Evolutionary conservation across 2,329 filamentous ascomycete genomes (phyloP).

Genomic region (Colletotrichum zoysiae): DNA sequence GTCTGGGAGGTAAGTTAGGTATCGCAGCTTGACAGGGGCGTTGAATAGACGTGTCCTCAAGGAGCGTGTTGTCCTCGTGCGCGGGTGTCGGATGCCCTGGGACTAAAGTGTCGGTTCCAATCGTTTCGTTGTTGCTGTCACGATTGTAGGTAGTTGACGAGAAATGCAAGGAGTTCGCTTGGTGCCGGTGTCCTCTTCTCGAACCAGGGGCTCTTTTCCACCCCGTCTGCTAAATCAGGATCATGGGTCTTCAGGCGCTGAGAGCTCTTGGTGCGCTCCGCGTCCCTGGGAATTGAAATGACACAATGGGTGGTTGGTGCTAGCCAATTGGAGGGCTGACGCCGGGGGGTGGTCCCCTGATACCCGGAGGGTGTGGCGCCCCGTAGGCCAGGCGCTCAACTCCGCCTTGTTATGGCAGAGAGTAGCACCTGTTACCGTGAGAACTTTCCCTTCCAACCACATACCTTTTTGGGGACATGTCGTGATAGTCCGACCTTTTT

Average conservation of each 20-base stretch:
- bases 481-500: background rate
- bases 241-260: slow-evolving; percentile 28
- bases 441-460: slow-evolving; percentile 13
- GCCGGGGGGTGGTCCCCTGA: slow-evolving; percentile 2
- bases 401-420: slow-evolving; percentile 31
- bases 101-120: background rate
- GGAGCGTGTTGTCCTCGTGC: slow-evolving; percentile 4
- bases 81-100: slow-evolving; percentile 10
- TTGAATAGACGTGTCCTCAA: slow-evolving; percentile 35
- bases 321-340: slow-evolving; percentile 27
- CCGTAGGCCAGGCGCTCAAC: background rate
- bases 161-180: background rate
- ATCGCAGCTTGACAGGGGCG: slow-evolving; percentile 4
- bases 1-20: slow-evolving; percentile 20
- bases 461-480: slow-evolving; percentile 14
- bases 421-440: background rate
- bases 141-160: background rate
- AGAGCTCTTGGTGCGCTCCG: slow-evolving; percentile 16
- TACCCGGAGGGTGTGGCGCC: slow-evolving; percentile 13
- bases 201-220: slow-evolving; percentile 18
- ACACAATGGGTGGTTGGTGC: slow-evolving; percentile 31
- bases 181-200: slow-evolving; percentile 24
- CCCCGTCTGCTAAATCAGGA: slow-evolving; percentile 12
- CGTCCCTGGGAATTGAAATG: slow-evolving; percentile 27
- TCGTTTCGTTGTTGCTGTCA: background rate